These are phyloP conservation scores for Magnaporthiopsis incrustans DNA, from an alignment of 2,329 filamentous ascomycete species.

Conservation along the genomic window DNA sequence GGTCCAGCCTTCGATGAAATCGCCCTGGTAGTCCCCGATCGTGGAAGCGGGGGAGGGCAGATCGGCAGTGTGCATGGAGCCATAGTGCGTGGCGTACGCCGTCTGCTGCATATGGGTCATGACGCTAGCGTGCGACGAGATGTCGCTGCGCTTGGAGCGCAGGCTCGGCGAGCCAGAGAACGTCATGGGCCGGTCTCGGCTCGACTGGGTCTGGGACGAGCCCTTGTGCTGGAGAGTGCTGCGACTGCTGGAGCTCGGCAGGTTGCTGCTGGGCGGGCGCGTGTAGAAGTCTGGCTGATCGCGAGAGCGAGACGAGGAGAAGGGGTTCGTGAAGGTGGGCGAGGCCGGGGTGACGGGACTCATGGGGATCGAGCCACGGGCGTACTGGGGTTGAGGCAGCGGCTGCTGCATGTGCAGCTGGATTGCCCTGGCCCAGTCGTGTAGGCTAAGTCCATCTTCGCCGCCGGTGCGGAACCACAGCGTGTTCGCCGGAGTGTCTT, in stretches of 20 bases:
- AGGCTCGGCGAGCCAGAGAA: slow-evolving; percentile 54
- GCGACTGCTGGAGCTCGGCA: slow-evolving; percentile 20
- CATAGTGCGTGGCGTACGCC: slow-evolving; percentile 38
- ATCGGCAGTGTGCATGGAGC: slow-evolving; percentile 43
- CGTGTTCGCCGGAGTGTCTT: slow-evolving; percentile 38
- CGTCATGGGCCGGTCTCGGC: slow-evolving; percentile 41
- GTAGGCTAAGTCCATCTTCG: slow-evolving; percentile 41
- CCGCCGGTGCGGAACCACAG: slow-evolving; percentile 47
- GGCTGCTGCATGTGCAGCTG: slow-evolving; percentile 33
- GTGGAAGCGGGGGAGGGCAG: slow-evolving; percentile 49
- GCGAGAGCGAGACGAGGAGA: slow-evolving; percentile 29
- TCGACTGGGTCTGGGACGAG: slow-evolving; percentile 39
- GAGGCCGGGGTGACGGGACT: slow-evolving; percentile 46
- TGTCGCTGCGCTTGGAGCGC: slow-evolving; percentile 53
- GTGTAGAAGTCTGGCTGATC: slow-evolving; percentile 33
- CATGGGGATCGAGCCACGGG: slow-evolving; percentile 21
- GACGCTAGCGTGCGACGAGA: slow-evolving; percentile 40
- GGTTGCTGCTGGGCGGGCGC: slow-evolving; percentile 36
- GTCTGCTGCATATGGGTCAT: slow-evolving; percentile 38
- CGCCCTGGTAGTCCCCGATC: slow-evolving; percentile 42
- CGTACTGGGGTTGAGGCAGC: slow-evolving; percentile 22
- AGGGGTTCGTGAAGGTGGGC: slow-evolving; percentile 46
- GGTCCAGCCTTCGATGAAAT: slow-evolving; percentile 54
- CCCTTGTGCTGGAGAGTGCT: slow-evolving; percentile 37
- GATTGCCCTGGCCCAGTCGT: slow-evolving; percentile 53